Percentiles rank a stretch among this genome's conserved stretches.
Evolutionary conservation across 2,329 filamentous ascomycete species (phyloP).

Genomic region (Cercospora sp.): DNA sequence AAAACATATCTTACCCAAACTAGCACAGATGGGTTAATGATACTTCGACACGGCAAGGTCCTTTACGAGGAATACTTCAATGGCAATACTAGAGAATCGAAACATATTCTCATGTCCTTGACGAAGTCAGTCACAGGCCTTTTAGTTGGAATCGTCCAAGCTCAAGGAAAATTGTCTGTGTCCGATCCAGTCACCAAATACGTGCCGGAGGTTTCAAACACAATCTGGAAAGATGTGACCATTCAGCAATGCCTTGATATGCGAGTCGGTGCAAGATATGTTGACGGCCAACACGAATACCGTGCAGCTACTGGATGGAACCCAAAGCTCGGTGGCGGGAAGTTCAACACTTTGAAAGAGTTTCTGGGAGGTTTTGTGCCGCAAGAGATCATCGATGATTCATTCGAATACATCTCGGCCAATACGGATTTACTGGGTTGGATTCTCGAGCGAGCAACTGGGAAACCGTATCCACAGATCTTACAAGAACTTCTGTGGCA

Average conservation of each 20-base stretch:
- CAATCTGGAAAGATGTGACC: constrained; percentile 23
- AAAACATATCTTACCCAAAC: constrained; percentile 18
- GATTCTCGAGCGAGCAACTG: constrained; percentile 29
- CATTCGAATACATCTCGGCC: constrained; percentile 28
- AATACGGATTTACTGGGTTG: constrained; percentile 32
- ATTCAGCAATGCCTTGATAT: constrained; percentile 31
- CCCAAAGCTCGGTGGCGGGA: constrained; percentile 17
- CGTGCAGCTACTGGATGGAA: constrained; percentile 28
- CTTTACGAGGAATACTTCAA: constrained; percentile 28
- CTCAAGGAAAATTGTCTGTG: constrained; percentile 25
- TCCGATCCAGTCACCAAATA: constrained; percentile 25
- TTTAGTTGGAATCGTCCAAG: constrained; percentile 26
- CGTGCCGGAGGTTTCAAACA: constrained; percentile 23
- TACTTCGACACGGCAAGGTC: constrained; percentile 28
- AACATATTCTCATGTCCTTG: constrained; percentile 33
- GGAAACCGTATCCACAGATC: constrained; percentile 23
- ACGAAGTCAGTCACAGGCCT: constrained; percentile 31
- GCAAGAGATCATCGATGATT: constrained; percentile 12
- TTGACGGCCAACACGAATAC: constrained; percentile 26
- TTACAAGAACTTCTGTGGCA: constrained; percentile 29
- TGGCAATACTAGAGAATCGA: constrained; percentile 22
- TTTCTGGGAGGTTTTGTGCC: constrained; percentile 27
- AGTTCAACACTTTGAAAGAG: constrained; percentile 20
- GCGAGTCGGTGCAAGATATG: constrained; percentile 24
- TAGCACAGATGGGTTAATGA: constrained; percentile 29